phyloP scores from a whole-genome alignment of 805 yeast species.

The Candida ovalis region DNA sequence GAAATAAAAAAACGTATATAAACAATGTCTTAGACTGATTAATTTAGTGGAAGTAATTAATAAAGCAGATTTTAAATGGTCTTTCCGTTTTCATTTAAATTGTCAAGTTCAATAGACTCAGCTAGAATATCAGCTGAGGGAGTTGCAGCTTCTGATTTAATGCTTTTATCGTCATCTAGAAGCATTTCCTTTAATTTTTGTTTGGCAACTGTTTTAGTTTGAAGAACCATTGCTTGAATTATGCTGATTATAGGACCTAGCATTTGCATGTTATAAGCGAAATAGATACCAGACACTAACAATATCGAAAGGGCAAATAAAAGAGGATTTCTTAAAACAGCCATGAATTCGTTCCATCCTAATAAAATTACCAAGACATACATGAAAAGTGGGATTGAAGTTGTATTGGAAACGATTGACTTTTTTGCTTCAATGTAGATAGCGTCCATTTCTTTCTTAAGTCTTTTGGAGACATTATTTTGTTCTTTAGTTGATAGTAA shows the following conservation, averaged over 20 bases:
- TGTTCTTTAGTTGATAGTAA: conserved; percentile 57
- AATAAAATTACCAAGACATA: conserved; percentile 67
- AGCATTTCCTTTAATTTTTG: conserved; percentile 56
- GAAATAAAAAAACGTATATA: background rate
- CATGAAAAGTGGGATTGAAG: conserved; percentile 82
- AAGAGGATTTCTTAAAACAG: conserved; percentile 82
- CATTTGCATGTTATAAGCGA: conserved; percentile 66
- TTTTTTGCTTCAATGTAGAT: conserved; percentile 84
- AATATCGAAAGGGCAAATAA: conserved; percentile 61
- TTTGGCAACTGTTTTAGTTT: conserved; percentile 54
- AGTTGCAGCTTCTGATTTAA: background rate
- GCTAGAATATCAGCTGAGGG: background rate
- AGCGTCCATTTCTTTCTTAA: conserved; percentile 74
- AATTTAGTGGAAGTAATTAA: no score
- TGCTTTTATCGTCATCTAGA: conserved; percentile 39
- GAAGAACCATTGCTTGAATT: conserved; percentile 52
- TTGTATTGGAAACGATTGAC: conserved; percentile 69
- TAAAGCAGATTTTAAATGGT: background rate
- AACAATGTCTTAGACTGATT: background rate
- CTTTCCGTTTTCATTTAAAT: conserved; percentile 4
- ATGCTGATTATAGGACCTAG: conserved; percentile 72
- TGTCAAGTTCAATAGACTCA: conserved; percentile 12
- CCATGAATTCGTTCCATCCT: conserved; percentile 96
- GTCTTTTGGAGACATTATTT: conserved; percentile 50
- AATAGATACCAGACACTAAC: conserved; percentile 56